These are phyloP conservation scores for Penicillium argentinense DNA, from an alignment of 495 filamentous ascomycete genomes.

Conservation along the genomic window DNA sequence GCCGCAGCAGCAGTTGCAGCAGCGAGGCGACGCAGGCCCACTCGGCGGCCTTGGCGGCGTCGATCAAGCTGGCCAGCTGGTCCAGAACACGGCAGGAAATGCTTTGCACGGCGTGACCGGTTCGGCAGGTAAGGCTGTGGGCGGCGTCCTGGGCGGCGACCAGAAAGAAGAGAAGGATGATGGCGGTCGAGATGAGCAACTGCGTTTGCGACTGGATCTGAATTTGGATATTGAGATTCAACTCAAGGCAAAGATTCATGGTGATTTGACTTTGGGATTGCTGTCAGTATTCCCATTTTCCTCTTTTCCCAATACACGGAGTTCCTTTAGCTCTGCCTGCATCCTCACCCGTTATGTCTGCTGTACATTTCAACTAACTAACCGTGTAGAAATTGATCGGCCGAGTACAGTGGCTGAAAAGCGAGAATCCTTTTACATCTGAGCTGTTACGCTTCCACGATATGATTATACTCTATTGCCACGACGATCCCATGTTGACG, in stretches of 20 bases:
- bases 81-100: slow-evolving; percentile 64
- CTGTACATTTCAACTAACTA: slow-evolving; percentile 23
- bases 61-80: slow-evolving; percentile 54
- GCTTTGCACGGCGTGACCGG: slow-evolving; percentile 57
- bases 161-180: slow-evolving; percentile 42
- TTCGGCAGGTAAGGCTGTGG: slow-evolving; percentile 58
- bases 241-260: slow-evolving; percentile 89
- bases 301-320: background rate
- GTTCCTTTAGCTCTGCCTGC: background rate
- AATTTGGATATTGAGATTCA: slow-evolving; percentile 89
- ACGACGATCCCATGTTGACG: slow-evolving; percentile 1
- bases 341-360: background rate
- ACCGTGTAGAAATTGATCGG: slow-evolving; percentile 29
- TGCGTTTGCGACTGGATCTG: slow-evolving; percentile 75
- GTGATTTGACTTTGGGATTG: slow-evolving; percentile 81
- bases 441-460: slow-evolving; percentile 1
- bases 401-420: slow-evolving; percentile 18
- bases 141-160: slow-evolving; percentile 44
- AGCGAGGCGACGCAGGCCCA: slow-evolving; percentile 46
- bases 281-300: slow-evolving; percentile 59
- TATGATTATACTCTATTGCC: no score
- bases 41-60: slow-evolving; percentile 60
- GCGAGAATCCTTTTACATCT: background rate
- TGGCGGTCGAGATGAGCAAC: slow-evolving; percentile 64
- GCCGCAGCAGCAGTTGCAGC: slow-evolving; percentile 32